Evolutionary conservation across 78 protist species (phyloP).

Genomic region (Monosiga brevicollis): DNA sequence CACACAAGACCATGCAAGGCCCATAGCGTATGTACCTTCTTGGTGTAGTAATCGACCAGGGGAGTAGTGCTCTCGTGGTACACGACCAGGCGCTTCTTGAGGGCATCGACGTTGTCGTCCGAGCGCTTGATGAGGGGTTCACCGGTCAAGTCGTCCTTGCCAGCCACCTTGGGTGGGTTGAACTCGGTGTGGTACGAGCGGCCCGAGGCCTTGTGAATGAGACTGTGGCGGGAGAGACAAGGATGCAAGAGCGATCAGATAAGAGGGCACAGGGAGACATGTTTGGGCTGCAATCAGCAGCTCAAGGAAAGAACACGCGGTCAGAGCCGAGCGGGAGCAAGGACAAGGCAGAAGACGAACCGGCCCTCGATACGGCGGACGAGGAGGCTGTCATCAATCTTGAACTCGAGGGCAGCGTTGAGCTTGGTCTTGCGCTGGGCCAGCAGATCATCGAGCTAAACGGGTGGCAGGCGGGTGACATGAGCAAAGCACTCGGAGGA

Average conservation of each 20-base stretch:
- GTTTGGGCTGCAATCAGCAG: no score
- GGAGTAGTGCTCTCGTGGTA: slow-evolving; percentile 53
- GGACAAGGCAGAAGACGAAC: no score
- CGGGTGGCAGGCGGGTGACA: background rate
- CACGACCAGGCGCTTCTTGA: slow-evolving; percentile 38
- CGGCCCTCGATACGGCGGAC: slow-evolving; percentile 85
- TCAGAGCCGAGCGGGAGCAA: no score
- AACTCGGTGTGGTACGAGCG: slow-evolving; percentile 75
- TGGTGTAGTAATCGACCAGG: slow-evolving; percentile 40
- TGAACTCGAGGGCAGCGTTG: slow-evolving; percentile 57
- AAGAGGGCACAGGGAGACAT: no score
- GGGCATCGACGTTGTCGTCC: slow-evolving; percentile 75
- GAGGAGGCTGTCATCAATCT: slow-evolving; percentile 70
- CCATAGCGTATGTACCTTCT: slow-evolving; percentile 8
- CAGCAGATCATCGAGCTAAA: slow-evolving; percentile 67
- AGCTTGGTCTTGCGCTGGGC: slow-evolving; percentile 32
- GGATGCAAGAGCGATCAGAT: no score
- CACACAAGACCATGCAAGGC: no score
- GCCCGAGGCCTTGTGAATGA: slow-evolving; percentile 73
- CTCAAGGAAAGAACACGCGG: no score
- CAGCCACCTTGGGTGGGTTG: slow-evolving; percentile 70
- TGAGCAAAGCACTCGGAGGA: background rate
- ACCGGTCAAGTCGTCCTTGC: slow-evolving; percentile 79
- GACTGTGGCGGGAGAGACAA: background rate
- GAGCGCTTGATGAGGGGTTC: slow-evolving; percentile 81